Conservation (phyloP, 78 protist genomes). For the Paulinella micropora region DNA sequence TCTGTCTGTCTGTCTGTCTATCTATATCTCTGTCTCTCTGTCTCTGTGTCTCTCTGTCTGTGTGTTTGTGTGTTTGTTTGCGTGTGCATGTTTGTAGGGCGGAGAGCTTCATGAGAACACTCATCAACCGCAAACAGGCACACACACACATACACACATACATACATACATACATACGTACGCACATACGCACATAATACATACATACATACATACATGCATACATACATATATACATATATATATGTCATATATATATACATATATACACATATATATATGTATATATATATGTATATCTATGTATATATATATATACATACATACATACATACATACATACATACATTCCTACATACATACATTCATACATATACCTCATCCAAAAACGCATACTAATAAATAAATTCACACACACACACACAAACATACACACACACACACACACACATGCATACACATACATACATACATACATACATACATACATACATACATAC, state of each 20-base stretch:
- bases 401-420: too few relatives aligned
- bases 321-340: neutral
- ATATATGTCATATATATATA: neutral
- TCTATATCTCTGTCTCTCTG: neutral
- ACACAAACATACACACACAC: too few relatives aligned
- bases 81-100: neutral
- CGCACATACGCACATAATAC: neutral
- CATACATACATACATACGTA: neutral
- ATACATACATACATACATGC: neutral
- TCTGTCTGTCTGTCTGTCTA: neutral
- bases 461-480: too few relatives aligned
- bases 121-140: neutral
- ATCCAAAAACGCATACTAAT: too few relatives aligned
- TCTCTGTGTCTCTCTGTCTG: neutral
- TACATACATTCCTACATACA: too few relatives aligned
- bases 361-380: too few relatives aligned
- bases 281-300: neutral
- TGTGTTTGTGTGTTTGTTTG: neutral
- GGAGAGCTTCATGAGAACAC: neutral
- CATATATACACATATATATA: neutral
- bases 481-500: too few relatives aligned
- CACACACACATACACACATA: neutral
- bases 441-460: too few relatives aligned
- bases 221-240: neutral
- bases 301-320: neutral